Base-by-base conservation (phyloP, 2,329 filamentous ascomycete species). In the Pyrenophora seminiperda region DNA sequence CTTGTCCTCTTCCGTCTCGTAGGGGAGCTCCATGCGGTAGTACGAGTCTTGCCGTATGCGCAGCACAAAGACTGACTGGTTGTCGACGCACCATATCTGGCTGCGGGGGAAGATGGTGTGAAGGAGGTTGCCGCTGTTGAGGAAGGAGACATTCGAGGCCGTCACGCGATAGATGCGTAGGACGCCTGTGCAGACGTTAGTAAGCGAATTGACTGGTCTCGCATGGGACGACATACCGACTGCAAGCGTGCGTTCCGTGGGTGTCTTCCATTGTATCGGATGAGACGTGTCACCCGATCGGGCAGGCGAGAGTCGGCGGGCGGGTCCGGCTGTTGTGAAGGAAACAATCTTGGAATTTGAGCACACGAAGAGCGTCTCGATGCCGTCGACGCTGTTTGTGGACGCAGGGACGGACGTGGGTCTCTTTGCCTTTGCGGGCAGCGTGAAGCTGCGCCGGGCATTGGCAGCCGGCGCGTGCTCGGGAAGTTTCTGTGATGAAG, bases 71-170 rank as follows among this genome's bases (percentile, higher is more conserved):
- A 87, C 91, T 32, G 88, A 88, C 47, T 86, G 82, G 49, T 90
- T 88, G 70, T 95, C 90, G 24, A 97, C 88, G 70, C 89, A 95
- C 92, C 92, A 97, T 68, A 89, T 95, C 73, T 96, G 91, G 50
- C 91, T 95, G 71, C 90, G 90, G 18, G 90, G 90, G 43, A 97
- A 76, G 55, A 97, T 94, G 9, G 92, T 89, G 64, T 94, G 90
- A 14, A 96, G 81, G 13, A 92, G 87, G 47, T 84, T 85, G 52
- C 90, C 90, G 57, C 91, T 96, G 72, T 89, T 93, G 7, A 97
- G 80, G 65, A 96, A 97, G 10, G 90, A 89, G 13, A 94, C 90
- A 45, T 73, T 73, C 7, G 90, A 90, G 15, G 90, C 89, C 6
- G 89, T 89, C 27, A 94, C 88, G 63, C 89, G 87, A 70, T 97